These are phyloP conservation scores for Pyrrhoderma noxium DNA, from an alignment of 1,284 basidiomycete genomes.

Conservation along the genomic window DNA sequence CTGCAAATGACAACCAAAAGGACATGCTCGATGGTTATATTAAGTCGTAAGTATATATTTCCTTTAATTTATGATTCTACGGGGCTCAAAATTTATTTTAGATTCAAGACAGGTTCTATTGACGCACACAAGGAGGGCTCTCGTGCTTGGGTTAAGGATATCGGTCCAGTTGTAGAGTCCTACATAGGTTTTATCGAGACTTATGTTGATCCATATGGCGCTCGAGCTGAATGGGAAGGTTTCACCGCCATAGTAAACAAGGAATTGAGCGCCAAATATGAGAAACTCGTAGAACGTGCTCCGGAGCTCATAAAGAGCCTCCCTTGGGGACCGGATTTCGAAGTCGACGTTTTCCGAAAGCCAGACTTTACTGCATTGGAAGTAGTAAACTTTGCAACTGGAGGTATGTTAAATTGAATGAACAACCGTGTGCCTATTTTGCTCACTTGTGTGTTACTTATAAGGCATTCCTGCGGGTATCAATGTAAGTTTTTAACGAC, in stretches of 20 bases:
- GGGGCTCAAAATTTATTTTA: constrained; percentile 27
- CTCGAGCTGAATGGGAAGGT: constrained; percentile 84
- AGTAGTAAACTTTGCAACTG: constrained; percentile 74
- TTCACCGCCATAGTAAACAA: constrained; percentile 87
- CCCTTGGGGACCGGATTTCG: constrained; percentile 79
- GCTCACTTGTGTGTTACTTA: background rate
- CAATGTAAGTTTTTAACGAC: constrained; percentile 42
- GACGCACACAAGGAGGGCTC: constrained; percentile 72
- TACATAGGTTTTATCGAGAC: constrained; percentile 61
- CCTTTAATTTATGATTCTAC: background rate
- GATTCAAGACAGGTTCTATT: constrained; percentile 73
- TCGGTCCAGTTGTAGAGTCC: constrained; percentile 80
- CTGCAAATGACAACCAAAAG: constrained; percentile 64
- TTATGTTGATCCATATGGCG: constrained; percentile 81
- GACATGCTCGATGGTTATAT: constrained; percentile 75
- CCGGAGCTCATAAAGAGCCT: constrained; percentile 71
- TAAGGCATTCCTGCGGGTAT: constrained; percentile 77
- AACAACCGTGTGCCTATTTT: background rate
- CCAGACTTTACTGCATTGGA: constrained; percentile 83
- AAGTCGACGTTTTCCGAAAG: constrained; percentile 76
- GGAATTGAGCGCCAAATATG: constrained; percentile 72
- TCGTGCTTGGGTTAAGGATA: constrained; percentile 75
- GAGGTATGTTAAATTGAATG: constrained; percentile 37
- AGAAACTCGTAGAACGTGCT: constrained; percentile 64
- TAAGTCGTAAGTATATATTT: constrained; percentile 49